Evolutionary conservation across 2,329 filamentous ascomycete genomes (phyloP).

Genomic region (Cladosporium sp.): DNA sequence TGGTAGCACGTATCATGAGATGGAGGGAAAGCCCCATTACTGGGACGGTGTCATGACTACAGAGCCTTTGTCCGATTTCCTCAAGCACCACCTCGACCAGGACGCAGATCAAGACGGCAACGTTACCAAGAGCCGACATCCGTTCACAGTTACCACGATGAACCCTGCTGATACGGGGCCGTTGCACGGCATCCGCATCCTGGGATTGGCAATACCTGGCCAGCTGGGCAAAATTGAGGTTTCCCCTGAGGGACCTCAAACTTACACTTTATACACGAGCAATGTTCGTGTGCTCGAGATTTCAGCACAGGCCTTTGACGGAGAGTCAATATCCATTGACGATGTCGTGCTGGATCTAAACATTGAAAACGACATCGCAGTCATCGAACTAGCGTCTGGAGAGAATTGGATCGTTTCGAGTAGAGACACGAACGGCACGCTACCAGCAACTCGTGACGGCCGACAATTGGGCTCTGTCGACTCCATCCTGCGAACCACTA

Average conservation of each 20-base stretch:
- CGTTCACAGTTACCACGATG: conserved; percentile 54
- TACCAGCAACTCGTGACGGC: conserved; percentile 31
- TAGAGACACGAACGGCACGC: too few relatives aligned
- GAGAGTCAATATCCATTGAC: conserved; percentile 26
- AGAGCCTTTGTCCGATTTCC: conserved; percentile 51
- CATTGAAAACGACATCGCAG: not conserved
- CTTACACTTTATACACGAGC: conserved; percentile 44
- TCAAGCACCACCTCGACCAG: conserved; percentile 40
- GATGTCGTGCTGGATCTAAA: conserved; percentile 1
- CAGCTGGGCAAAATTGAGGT: conserved; percentile 54
- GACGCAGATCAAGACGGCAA: conserved; percentile 18
- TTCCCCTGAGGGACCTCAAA: conserved; percentile 28
- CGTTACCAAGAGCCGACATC: conserved; percentile 28
- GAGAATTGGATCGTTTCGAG: not conserved
- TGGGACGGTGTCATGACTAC: conserved; percentile 60
- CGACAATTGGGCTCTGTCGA: conserved; percentile 57
- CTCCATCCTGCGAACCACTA: conserved; percentile 54
- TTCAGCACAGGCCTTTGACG: conserved; percentile 25
- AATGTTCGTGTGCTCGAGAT: conserved; percentile 44
- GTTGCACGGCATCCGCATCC: conserved; percentile 54
- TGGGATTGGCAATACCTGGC: conserved; percentile 54
- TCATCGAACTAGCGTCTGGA: not conserved
- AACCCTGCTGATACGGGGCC: conserved; percentile 56
- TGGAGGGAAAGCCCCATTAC: conserved; percentile 54
- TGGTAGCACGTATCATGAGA: conserved; percentile 52